Conservation (phyloP, 2,329 filamentous ascomycete genomes). For the Penicillium thymicola region DNA sequence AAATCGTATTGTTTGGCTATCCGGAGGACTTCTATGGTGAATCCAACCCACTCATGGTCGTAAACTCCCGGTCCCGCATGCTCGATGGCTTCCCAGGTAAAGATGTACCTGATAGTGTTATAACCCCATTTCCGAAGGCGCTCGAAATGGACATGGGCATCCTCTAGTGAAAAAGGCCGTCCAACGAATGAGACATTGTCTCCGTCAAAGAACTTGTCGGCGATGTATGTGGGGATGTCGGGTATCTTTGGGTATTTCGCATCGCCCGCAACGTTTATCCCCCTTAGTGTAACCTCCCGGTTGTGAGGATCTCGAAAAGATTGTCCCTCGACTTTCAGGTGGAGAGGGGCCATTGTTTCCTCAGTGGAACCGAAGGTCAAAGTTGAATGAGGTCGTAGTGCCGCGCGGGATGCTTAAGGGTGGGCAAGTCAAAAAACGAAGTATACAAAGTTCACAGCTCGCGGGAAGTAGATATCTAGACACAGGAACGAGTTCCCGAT, state of each 20-base stretch:
- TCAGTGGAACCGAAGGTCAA: neutral
- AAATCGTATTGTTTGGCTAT: conserved; percentile 88
- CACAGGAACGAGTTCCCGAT: neutral
- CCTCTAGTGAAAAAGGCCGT: conserved; percentile 76
- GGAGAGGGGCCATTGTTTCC: conserved; percentile 64
- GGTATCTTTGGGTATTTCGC: conserved; percentile 83
- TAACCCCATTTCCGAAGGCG: conserved; percentile 85
- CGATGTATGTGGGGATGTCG: conserved; percentile 73
- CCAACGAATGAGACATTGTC: conserved; percentile 87
- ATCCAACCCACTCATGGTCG: conserved; percentile 88
- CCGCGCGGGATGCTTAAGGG: neutral
- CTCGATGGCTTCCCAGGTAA: conserved; percentile 99
- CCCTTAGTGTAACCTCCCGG: conserved; percentile 82
- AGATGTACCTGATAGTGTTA: conserved; percentile 94
- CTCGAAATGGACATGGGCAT: conserved; percentile 82
- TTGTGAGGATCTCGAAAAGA: conserved; percentile 78
- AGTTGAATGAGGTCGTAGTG: neutral
- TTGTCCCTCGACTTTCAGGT: conserved; percentile 78
- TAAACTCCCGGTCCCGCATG: conserved; percentile 85
- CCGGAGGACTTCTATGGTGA: conserved; percentile 81
- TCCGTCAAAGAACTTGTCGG: conserved; percentile 82
- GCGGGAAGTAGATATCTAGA: neutral
- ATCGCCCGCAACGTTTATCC: conserved; percentile 91
- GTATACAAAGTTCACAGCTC: neutral
- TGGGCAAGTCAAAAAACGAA: neutral